These are phyloP conservation scores for Crithidia brevicula DNA, from an alignment of 208 protist species.

Conservation along the genomic window DNA sequence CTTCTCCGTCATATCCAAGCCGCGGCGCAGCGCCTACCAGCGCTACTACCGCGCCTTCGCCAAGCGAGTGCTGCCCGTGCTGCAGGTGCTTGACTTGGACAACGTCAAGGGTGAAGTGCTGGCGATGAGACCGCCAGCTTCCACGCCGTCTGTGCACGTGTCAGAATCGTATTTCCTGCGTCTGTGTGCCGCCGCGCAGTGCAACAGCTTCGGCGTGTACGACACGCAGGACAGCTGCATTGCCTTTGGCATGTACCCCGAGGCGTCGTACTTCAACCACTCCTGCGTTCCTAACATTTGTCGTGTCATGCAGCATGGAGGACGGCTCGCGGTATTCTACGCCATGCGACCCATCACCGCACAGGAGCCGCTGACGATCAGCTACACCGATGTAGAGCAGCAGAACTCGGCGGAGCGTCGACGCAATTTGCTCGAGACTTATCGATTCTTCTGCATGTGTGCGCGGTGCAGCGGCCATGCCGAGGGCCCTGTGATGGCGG, in stretches of 20 bases:
- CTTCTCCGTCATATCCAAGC: constrained; percentile 61
- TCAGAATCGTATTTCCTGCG: constrained; percentile 52
- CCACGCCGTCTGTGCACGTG: constrained; percentile 5
- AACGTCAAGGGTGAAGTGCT: not conserved
- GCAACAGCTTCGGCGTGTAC: constrained; percentile 76
- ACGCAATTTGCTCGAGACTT: constrained; percentile 50
- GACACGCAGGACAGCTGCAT: constrained; percentile 45
- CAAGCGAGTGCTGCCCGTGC: constrained; percentile 47
- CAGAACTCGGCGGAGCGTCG: constrained; percentile 58
- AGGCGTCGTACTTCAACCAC: constrained; percentile 83
- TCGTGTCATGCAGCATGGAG: constrained; percentile 59
- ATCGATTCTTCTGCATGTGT: constrained; percentile 77
- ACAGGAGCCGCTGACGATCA: constrained; percentile 67
- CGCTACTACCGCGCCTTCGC: constrained; percentile 63
- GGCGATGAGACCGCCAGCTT: not conserved
- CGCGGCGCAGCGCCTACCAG: constrained; percentile 42
- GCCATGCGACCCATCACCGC: constrained; percentile 53
- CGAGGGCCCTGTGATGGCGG: constrained; percentile 18
- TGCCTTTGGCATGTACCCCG: constrained; percentile 61
- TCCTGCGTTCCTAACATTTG: constrained; percentile 75
- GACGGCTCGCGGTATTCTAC: constrained; percentile 59
- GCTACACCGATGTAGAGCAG: constrained; percentile 77
- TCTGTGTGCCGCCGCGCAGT: constrained; percentile 61
- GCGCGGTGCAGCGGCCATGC: constrained; percentile 41
- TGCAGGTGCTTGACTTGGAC: constrained; percentile 16